These are phyloP conservation scores for Aspergillus hancockii DNA, from an alignment of 495 filamentous ascomycete genomes.

Conservation along the genomic window DNA sequence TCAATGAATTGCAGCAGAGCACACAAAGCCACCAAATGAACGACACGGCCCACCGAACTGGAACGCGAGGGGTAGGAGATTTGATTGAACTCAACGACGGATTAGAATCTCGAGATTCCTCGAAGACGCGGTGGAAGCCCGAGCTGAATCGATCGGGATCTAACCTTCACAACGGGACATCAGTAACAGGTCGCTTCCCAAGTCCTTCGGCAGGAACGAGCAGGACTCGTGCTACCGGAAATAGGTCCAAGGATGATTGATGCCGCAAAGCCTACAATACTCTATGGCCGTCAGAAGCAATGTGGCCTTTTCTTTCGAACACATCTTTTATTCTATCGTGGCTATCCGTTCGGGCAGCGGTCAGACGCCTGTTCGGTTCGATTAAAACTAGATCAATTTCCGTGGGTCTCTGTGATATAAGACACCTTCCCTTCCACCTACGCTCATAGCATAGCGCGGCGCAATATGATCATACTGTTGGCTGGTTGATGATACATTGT, in stretches of 20 bases:
- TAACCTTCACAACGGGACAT: conserved; percentile 15
- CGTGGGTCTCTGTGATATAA: conserved; percentile 6
- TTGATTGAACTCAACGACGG: conserved; percentile 82
- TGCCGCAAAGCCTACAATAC: conserved; percentile 6
- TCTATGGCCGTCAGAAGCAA: conserved; percentile 2
- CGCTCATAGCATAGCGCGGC: conserved; percentile 24
- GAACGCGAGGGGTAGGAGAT: conserved; percentile 57
- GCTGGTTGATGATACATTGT: conserved; percentile 6
- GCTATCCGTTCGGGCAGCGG: conserved; percentile 8
- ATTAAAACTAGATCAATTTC: not conserved
- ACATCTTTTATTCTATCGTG: not conserved
- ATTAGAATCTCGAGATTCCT: conserved; percentile 35
- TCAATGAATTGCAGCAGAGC: conserved; percentile 44
- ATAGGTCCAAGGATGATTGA: conserved; percentile 38
- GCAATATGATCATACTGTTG: conserved; percentile 11
- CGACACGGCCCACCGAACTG: conserved; percentile 34
- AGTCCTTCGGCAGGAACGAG: conserved; percentile 40
- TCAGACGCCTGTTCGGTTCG: not conserved
- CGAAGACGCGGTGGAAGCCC: conserved; percentile 20
- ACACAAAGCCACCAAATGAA: conserved; percentile 31
- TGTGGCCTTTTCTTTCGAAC: not conserved
- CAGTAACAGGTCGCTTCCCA: conserved; percentile 23
- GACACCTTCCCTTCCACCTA: conserved; percentile 18
- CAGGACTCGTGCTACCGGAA: conserved; percentile 40
- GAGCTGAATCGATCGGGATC: conserved; percentile 25